phyloP scores from a whole-genome alignment of 1,139 yeast species.

The Saccharomyces hybrid region DNA sequence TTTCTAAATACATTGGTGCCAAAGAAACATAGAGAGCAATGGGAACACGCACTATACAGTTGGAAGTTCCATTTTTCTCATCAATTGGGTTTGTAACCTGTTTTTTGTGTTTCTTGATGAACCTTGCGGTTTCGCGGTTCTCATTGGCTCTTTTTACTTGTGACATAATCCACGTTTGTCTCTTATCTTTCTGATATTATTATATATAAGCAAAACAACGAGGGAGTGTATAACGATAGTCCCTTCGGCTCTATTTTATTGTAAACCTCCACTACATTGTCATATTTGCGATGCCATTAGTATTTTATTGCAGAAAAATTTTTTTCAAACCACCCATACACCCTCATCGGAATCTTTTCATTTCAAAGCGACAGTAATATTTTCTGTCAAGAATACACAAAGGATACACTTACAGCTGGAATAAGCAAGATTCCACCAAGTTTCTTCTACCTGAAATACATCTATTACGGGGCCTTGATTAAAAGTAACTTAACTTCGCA shows the following conservation, averaged over 20 bases:
- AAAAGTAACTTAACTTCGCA: background rate
- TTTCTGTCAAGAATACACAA: background rate
- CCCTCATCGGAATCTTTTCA: background rate
- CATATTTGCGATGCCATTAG: background rate
- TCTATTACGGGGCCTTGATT: background rate
- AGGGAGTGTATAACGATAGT: background rate
- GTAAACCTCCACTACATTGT: background rate
- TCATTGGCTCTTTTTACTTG: slow-evolving; percentile 22
- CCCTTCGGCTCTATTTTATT: background rate
- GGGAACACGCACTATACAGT: slow-evolving; percentile 37
- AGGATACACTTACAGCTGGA: background rate
- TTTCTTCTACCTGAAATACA: no score
- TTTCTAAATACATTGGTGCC: slow-evolving; percentile 68
- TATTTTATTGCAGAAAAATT: background rate
- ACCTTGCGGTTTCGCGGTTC: slow-evolving; percentile 15
- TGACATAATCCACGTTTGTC: slow-evolving; percentile 9
- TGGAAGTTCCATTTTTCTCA: slow-evolving; percentile 25
- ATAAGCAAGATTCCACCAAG: background rate
- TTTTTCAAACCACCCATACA: background rate
- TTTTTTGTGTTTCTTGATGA: slow-evolving; percentile 27
- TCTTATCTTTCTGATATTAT: background rate
- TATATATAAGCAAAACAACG: background rate
- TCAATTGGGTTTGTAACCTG: slow-evolving; percentile 25
- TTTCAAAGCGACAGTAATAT: background rate
- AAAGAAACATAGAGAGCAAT: slow-evolving; percentile 70